Percentiles rank a stretch among this genome's conserved stretches.
Conservation (phyloP, 345 rosid species). For the Eucalyptus paniculata region DNA sequence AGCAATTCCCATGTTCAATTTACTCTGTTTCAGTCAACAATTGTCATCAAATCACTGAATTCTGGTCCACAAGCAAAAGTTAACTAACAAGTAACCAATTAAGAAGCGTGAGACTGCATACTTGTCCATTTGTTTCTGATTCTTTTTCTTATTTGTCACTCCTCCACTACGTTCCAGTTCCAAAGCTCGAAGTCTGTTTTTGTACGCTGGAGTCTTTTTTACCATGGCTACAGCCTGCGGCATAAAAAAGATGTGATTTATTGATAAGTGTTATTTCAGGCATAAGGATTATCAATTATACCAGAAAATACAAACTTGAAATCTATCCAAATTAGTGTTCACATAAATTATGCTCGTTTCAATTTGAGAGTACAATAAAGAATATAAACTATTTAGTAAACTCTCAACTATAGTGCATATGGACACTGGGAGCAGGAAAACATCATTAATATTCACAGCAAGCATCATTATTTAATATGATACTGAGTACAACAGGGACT, state of each 20-base stretch:
- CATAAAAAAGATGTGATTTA: neutral
- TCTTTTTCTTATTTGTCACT: slow-evolving; percentile 65
- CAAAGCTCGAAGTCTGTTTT: slow-evolving; percentile 75
- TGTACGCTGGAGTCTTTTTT: slow-evolving; percentile 89
- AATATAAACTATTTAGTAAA: neutral
- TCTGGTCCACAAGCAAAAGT: neutral
- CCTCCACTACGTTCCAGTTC: slow-evolving; percentile 87
- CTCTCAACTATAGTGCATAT: neutral
- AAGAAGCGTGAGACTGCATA: slow-evolving; percentile 1
- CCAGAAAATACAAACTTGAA: neutral
- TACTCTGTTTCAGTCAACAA: neutral
- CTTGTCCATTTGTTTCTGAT: slow-evolving; percentile 65
- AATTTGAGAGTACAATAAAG: neutral
- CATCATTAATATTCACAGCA: neutral
- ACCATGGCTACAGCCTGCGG: slow-evolving; percentile 78
- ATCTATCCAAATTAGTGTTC: neutral
- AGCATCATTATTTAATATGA: neutral
- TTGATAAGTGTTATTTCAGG: neutral
- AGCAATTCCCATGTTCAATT: neutral
- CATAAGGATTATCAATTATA: neutral
- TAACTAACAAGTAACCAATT: neutral
- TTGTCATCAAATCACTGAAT: neutral
- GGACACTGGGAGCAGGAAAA: neutral
- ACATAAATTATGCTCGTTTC: neutral
- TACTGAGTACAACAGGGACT: neutral